Percentiles rank a stretch among this genome's conserved stretches.
Evolutionary conservation across 352 stramenopile genomes (phyloP).

Genomic region (Phytophthora europaea): DNA sequence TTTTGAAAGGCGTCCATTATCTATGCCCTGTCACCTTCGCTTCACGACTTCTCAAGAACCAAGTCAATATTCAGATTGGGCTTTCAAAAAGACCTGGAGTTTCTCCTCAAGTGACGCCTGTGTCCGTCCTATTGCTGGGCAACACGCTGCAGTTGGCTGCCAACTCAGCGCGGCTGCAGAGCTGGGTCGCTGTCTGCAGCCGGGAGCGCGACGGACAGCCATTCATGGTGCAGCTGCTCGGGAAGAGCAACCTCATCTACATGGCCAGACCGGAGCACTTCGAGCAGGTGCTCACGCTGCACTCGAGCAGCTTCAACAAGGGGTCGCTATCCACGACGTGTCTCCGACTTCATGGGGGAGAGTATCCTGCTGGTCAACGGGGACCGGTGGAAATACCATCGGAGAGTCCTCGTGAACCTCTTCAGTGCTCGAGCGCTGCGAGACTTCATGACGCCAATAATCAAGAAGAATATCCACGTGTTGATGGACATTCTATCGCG

Average conservation of each 20-base stretch:
- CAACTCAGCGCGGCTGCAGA: too few relatives aligned
- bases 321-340: conserved; percentile 45
- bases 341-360: conserved; percentile 58
- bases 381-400: conserved; percentile 68
- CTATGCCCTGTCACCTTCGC: too few relatives aligned
- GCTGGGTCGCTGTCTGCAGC: too few relatives aligned
- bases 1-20: too few relatives aligned
- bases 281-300: conserved; percentile 53
- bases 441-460: conserved; percentile 35
- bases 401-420: conserved; percentile 81
- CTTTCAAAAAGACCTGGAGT: too few relatives aligned
- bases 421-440: conserved; percentile 63
- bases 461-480: conserved; percentile 26
- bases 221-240: conserved; percentile 18
- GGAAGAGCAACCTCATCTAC: conserved; percentile 28
- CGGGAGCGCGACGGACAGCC: conserved; percentile 4
- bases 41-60: too few relatives aligned
- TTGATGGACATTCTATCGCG: conserved; percentile 16
- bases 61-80: too few relatives aligned
- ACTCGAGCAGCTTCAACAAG: conserved; percentile 79
- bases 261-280: conserved; percentile 35
- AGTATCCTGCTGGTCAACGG: conserved; percentile 72
- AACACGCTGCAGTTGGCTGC: too few relatives aligned
- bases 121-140: too few relatives aligned
- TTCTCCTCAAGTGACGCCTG: too few relatives aligned